Evolutionary conservation across 2,329 filamentous ascomycete species (phyloP).

Genomic region (Huntiella abstrusa): DNA sequence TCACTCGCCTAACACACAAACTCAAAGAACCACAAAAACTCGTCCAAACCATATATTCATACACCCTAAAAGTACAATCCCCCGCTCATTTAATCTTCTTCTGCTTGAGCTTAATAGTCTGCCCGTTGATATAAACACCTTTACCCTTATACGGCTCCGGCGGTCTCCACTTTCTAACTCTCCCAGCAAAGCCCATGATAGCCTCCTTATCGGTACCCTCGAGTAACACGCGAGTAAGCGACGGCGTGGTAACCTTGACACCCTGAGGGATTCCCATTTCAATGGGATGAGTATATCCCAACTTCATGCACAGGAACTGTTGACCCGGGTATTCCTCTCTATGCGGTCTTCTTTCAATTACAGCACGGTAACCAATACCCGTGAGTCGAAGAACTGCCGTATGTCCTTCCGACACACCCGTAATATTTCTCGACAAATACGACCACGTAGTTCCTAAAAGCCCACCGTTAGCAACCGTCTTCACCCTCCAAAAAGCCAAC

Average conservation of each 20-base stretch:
- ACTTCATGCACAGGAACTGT: constrained; percentile 80
- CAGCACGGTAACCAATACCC: constrained; percentile 85
- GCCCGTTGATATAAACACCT: constrained; percentile 93
- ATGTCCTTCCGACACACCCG: constrained; percentile 91
- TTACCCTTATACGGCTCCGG: constrained; percentile 99
- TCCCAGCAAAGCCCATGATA: constrained; percentile 78
- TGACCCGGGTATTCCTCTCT: constrained; percentile 63
- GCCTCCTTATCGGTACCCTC: constrained; percentile 75
- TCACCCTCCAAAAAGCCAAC: not conserved
- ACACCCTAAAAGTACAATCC: not conserved
- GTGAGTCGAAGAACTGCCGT: constrained; percentile 82
- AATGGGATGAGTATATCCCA: constrained; percentile 90
- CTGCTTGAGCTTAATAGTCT: constrained; percentile 94
- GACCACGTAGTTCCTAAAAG: constrained; percentile 58
- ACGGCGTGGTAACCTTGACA: constrained; percentile 70
- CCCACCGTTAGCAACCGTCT: not conserved
- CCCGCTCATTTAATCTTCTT: constrained; percentile 74
- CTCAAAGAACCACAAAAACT: not conserved
- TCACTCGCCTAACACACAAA: too few species aligned
- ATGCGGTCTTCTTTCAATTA: constrained; percentile 58
- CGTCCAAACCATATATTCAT: not conserved
- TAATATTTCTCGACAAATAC: constrained; percentile 76
- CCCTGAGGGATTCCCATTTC: constrained; percentile 70
- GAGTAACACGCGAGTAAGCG: constrained; percentile 77
- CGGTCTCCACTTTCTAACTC: constrained; percentile 70